Base-by-base conservation (phyloP, 2,329 filamentous ascomycete genomes). In the Cytospora mali region DNA sequence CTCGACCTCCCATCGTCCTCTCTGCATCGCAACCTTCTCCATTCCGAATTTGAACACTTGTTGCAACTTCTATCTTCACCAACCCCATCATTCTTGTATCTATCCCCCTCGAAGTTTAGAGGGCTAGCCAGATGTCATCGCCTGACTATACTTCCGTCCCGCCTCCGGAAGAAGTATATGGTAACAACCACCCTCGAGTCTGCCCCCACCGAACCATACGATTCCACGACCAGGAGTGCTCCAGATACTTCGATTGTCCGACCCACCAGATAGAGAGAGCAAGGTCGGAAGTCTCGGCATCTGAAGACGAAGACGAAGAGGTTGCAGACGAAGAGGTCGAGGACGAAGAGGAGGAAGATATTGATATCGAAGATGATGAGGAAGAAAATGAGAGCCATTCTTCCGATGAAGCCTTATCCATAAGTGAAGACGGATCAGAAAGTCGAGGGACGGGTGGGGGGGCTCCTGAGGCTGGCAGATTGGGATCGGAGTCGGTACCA, bases 171-270 rank as follows among this genome's bases (percentile, higher is more conserved):
- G 16, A 21, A 13, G 61, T 49, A 23, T 49, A 53, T 21, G 18
- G 55, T 49, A 31, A 52, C 33, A 48, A 21, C 21, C 31, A 58
- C n/a, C 28, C 23, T n/a, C 54, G 14, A 4, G 57, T 66, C 28
- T 82, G 79, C 62, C 73, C 68, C 39, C 80, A 77, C 73, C 75
- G 74, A 55, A 79, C 73, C 11, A 25, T 69, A 21, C 70, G 72
- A 16, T 79, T 74, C 51, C 68, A 78, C 66, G 74, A 79, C 56
- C 73, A 76, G 55, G 80, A 82, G 69, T 81, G 80, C 68, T 75
- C 75, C 13, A 76, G 75, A 53, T 83, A 75, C 69, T 76, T 80
- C 62, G 81, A 83, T 71, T 82, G 80, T 50, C 81, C 80, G 33
- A 76, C 79, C 4, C 81, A 83, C 62, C 65, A 73, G 21, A 67